phyloP scores from a whole-genome alignment of 495 filamentous ascomycete genomes.

The Neurospora sp. region DNA sequence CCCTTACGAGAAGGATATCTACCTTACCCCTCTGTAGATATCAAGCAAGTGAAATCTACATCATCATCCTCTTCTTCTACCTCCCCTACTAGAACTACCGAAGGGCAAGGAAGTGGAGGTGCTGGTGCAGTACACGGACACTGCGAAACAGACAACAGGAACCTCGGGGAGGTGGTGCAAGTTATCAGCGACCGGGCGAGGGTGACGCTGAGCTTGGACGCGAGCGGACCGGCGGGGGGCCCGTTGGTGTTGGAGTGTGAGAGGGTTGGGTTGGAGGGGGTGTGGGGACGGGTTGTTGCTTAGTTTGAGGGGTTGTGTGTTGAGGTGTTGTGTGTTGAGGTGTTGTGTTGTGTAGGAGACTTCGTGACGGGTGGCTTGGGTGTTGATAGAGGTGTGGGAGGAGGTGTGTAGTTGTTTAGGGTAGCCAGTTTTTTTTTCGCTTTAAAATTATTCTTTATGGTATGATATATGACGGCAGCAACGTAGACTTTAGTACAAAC shows the following conservation, averaged over 20 bases:
- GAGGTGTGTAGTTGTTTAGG: background rate
- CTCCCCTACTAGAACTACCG: background rate
- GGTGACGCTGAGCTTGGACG: constrained; percentile 67
- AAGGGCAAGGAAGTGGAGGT: background rate
- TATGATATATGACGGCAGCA: too few species aligned
- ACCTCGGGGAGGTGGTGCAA: constrained; percentile 62
- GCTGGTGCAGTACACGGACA: constrained; percentile 10
- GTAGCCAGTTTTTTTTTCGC: background rate
- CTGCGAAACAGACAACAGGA: constrained; percentile 75
- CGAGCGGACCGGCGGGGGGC: constrained; percentile 49
- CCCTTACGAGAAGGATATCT: constrained; percentile 70
- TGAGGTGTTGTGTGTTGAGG: background rate
- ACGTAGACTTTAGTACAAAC: background rate
- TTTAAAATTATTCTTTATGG: too few species aligned
- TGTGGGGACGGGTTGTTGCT: constrained; percentile 26
- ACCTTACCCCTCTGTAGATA: constrained; percentile 77
- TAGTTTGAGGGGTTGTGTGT: background rate
- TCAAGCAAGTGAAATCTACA: constrained; percentile 42
- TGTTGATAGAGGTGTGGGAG: background rate
- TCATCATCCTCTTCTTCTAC: background rate
- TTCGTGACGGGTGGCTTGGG: background rate
- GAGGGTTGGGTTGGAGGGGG: constrained; percentile 25
- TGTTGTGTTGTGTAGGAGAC: background rate
- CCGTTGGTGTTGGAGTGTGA: constrained; percentile 54
- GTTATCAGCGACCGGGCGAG: constrained; percentile 66